Conservation (phyloP, 495 filamentous ascomycete species). For the Aspergillus leporis region DNA sequence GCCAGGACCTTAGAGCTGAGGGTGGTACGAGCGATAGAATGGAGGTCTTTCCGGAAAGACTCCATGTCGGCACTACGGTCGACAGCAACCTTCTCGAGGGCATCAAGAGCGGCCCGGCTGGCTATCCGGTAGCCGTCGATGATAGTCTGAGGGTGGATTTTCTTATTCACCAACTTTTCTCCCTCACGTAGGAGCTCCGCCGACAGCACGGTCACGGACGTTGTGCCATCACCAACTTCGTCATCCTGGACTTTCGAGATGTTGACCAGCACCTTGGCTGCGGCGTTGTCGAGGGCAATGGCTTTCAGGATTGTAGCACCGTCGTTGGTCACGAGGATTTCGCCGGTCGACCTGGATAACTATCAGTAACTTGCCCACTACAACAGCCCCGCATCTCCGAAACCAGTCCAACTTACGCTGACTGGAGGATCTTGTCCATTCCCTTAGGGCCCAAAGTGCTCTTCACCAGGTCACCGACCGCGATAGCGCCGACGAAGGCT, state of each 20-base stretch:
- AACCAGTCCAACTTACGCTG: slow-evolving; percentile 63
- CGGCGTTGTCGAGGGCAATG: slow-evolving; percentile 98
- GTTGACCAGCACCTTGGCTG: slow-evolving; percentile 92
- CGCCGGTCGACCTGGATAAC: slow-evolving; percentile 75
- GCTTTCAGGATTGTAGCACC: slow-evolving; percentile 97
- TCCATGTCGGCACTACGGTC: slow-evolving; percentile 82
- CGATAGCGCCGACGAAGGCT: slow-evolving; percentile 95
- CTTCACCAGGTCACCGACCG: slow-evolving; percentile 95
- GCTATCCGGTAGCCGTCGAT: slow-evolving; percentile 99
- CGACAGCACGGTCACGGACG: slow-evolving; percentile 86
- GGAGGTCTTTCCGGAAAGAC: slow-evolving; percentile 85
- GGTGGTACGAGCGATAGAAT: slow-evolving; percentile 92
- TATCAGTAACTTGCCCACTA: slow-evolving; percentile 13
- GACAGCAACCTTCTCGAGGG: slow-evolving; percentile 79
- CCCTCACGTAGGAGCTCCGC: slow-evolving; percentile 95
- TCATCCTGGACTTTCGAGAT: slow-evolving; percentile 99
- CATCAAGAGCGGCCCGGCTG: slow-evolving; percentile 78
- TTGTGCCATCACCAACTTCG: slow-evolving; percentile 96
- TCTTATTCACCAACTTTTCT: slow-evolving; percentile 93
- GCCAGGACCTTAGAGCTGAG: slow-evolving; percentile 95
- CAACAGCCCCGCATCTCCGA: slow-evolving; percentile 19
- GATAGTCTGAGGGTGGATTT: slow-evolving; percentile 99
- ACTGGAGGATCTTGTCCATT: slow-evolving; percentile 99
- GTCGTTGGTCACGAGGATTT: slow-evolving; percentile 98
- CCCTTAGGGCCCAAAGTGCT: slow-evolving; percentile 96